Conservation (phyloP, 148 eudicot species). For the Rhododendron williamsianum region DNA sequence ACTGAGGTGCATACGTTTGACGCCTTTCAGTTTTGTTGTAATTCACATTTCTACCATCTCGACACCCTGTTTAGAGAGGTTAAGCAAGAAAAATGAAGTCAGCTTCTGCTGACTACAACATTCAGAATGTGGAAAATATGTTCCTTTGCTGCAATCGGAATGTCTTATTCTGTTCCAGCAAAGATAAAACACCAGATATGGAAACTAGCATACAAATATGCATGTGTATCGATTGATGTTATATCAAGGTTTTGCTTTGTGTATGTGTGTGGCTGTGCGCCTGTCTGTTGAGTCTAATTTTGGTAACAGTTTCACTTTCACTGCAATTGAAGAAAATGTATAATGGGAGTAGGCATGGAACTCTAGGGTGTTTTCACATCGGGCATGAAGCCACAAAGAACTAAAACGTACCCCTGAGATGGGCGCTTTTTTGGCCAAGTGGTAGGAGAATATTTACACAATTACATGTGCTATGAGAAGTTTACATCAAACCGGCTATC, state of each 20-base stretch:
- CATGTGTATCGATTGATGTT: background rate
- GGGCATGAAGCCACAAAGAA: background rate
- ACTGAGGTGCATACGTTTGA: slow-evolving; percentile 1
- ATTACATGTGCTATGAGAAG: background rate
- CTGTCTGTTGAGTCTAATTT: background rate
- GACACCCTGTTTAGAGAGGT: slow-evolving; percentile 8
- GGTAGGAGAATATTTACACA: background rate
- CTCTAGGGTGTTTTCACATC: background rate
- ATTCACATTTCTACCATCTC: slow-evolving; percentile 1
- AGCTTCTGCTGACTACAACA: too few relatives aligned
- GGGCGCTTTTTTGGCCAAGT: background rate
- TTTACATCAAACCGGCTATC: background rate
- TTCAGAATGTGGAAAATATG: background rate
- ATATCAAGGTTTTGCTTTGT: background rate
- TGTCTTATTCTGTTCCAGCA: background rate
- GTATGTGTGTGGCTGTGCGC: background rate
- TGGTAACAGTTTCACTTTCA: background rate
- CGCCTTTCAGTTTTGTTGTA: slow-evolving; percentile 2
- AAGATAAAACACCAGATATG: background rate
- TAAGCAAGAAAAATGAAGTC: background rate
- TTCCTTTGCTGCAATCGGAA: background rate
- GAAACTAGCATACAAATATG: background rate
- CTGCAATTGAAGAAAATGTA: background rate
- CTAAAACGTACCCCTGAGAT: background rate
- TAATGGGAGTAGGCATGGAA: background rate